phyloP scores from a whole-genome alignment of 2,329 filamentous ascomycete species.

The Gyromitra esculenta region DNA sequence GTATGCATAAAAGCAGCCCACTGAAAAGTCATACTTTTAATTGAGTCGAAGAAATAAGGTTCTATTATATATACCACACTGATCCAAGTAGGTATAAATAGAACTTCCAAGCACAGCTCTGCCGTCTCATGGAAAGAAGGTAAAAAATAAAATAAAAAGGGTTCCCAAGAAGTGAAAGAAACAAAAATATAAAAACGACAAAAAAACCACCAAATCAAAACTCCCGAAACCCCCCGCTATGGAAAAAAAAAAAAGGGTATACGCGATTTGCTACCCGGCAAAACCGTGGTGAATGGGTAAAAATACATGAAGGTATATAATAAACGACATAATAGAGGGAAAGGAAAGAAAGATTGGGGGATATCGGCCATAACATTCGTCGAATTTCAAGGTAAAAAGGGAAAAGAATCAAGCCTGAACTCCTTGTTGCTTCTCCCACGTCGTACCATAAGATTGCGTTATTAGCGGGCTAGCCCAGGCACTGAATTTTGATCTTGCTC shows the following conservation, averaged over 20 bases:
- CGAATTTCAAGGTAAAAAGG: not conserved
- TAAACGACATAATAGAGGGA: constrained; percentile 12
- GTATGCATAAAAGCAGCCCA: not conserved
- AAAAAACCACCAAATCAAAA: constrained; percentile 24
- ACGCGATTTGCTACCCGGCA: constrained; percentile 23
- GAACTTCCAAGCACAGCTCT: constrained; percentile 11
- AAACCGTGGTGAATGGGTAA: constrained; percentile 24
- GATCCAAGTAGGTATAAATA: constrained; percentile 6
- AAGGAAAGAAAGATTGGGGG: constrained; percentile 22
- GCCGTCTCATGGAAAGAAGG: constrained; percentile 11
- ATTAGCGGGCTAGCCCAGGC: constrained; percentile 36
- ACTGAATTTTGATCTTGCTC: constrained; percentile 3
- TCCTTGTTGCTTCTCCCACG: not conserved
- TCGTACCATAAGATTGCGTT: constrained; percentile 24
- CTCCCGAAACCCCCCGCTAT: constrained; percentile 21
- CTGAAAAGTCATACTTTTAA: not conserved
- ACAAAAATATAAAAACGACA: not conserved
- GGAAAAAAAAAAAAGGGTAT: not conserved
- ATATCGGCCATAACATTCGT: constrained; percentile 27
- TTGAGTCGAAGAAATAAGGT: not conserved
- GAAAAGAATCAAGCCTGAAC: constrained; percentile 24
- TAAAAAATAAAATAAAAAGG: not conserved
- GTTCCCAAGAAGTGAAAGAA: not conserved
- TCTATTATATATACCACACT: constrained; percentile 1
- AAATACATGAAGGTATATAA: constrained; percentile 9